Evolutionary conservation across 768 basidiomycete genomes (phyloP), one percentile per base, ranked within the genome.

Genomic region (Trichaptum fuscoviolaceum): DNA sequence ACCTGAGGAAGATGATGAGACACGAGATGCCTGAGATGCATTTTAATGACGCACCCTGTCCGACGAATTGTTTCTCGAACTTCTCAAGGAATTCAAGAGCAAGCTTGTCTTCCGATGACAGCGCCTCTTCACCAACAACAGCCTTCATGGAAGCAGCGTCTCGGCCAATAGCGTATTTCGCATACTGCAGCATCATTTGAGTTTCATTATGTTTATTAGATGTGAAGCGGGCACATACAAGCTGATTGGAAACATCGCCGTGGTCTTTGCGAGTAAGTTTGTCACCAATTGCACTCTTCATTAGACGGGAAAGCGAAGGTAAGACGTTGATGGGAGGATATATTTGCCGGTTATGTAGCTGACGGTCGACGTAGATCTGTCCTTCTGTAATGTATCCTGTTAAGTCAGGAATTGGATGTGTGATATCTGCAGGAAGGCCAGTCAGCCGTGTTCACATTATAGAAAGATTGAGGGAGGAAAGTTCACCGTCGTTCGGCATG

Each of bases 231-330:
- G 27, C 57, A 80, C 92, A 66, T 72, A 93, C 95, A 82, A 97
- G 81, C 81, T 98, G 96, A 83, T 99, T 99, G 17, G 97, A 99
- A 36, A 99, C 97, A 79, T 99, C 97, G 73, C 95, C 93, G 77
- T 99, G 97, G 79, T 99, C 97, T 80, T 96, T 96, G 77, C 97
- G 85, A 67, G 97, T 99, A 75, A 99, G 82, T 79, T 93, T 87
- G 80, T 98, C 96, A 70, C 97, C 97, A 78, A 99, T 98, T 70
- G 97, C 97, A 72, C 92, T 94, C 89, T 99, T 99, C 97, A 99
- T 99, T 77, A 99, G 81, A 79, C 97, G 95, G 71, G 97, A 99
- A 74, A 99, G 84, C 69, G 97, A 99, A 68, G 97, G 97, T 61
- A 99, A 84, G 67, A 99, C 96, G 81, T 99, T 99, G 84, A 99